Percentiles rank a stretch among this genome's conserved stretches.
These are phyloP conservation scores for Boechera stricta DNA, from an alignment of 345 rosid species.

Conservation along the genomic window DNA sequence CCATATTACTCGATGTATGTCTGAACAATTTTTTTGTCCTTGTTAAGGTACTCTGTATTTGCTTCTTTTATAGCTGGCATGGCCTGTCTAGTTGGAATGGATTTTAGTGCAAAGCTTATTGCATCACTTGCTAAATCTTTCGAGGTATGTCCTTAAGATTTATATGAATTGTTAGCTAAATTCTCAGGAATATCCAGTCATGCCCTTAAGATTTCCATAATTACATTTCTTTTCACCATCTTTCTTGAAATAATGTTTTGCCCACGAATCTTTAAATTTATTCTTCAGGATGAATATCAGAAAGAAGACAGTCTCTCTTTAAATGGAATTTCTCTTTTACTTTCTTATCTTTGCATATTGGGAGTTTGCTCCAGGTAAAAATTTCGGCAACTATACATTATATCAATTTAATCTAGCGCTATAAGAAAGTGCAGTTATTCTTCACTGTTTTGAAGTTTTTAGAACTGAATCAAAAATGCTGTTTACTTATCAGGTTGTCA, in stretches of 20 bases:
- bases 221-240: slow-evolving; percentile 1
- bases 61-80: slow-evolving; percentile 93
- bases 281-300: slow-evolving; percentile 73
- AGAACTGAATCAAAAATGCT: slow-evolving; percentile 9
- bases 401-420: slow-evolving; percentile 9
- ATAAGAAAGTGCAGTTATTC: not conserved
- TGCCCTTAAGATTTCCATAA: not conserved
- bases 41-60: slow-evolving; percentile 79
- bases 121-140: slow-evolving; percentile 77
- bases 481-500: slow-evolving; percentile 3
- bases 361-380: slow-evolving; percentile 88
- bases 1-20: not conserved
- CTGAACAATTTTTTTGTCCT: slow-evolving; percentile 8
- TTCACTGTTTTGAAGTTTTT: not conserved
- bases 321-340: slow-evolving; percentile 79
- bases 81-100: slow-evolving; percentile 82
- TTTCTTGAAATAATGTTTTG: slow-evolving; percentile 9
- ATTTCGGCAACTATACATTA: slow-evolving; percentile 28
- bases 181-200: not conserved
- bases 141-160: slow-evolving; percentile 58
- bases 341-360: slow-evolving; percentile 72
- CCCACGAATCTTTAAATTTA: not conserved
- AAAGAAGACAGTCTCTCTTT: slow-evolving; percentile 81
- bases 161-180: slow-evolving; percentile 9
- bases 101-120: slow-evolving; percentile 87